Base-by-base conservation (phyloP, 208 protist species). In the Trypanosoma vivax region DNA sequence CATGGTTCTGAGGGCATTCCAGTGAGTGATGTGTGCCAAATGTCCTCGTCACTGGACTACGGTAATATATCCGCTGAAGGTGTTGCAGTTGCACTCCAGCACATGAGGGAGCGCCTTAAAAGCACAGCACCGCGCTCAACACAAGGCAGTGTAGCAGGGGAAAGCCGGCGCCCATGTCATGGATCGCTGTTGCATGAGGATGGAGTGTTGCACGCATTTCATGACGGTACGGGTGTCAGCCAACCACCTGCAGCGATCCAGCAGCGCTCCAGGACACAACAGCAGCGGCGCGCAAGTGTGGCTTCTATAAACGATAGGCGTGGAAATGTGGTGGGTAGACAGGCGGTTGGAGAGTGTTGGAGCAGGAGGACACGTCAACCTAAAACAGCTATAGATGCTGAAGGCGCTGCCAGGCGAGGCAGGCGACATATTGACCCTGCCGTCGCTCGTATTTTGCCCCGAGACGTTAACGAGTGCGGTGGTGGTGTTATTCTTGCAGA, bases 21-120 rank as follows among this genome's bases (percentile, higher is more conserved):
- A 33, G 51, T 81, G 6, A 48, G 57, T n/a, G 53, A 72, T 6
- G 83, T 76, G 27, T 50, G 65, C 2, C 60, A 70, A 14, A 68
- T 70, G 21, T 63, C 87, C 24, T 63, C 61, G 1, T 60, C 55
- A 1, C 54, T 65, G 2, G 83, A 79, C 9, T 87, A 87, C 51
- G 65, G 70, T 2, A 65, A 81, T 60, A 73, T 76, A 16, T 73
- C 76, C 24, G 40, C 47, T n/a, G 46, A 57, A 7, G 83, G 85
- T 45, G 75, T 90, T 33, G 70, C 71, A 24, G 53, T 70, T 23
- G 79, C 84, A 18, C 62, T 86, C n/a, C 63, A 69, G 42, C 73
- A 83, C 14, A 60, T 77, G 25, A 18, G 35, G 5, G 28, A 61
- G 31, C 31, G 47, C 1, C 37, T 7, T 21, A 7, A 21, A 33